Evolutionary conservation across 176 grass and related monocot genomes (phyloP).

Genomic region (Oryza meyeriana): DNA sequence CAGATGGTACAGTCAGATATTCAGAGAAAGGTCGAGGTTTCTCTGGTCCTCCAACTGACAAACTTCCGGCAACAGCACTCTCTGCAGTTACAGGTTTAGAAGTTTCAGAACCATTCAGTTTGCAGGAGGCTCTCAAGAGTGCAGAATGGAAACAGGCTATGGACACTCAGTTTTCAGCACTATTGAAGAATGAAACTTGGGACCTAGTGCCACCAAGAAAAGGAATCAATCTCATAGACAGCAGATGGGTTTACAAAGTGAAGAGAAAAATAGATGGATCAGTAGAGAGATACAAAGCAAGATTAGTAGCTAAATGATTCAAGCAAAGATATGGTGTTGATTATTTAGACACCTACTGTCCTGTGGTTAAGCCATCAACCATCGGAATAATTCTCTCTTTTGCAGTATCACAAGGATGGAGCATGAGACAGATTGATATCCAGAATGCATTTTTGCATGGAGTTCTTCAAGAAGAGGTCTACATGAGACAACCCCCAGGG

Average conservation of each 20-base stretch:
- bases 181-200: neutral
- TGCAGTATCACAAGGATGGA: neutral
- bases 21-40: accelerated
- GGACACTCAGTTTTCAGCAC: neutral
- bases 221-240: neutral
- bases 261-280: neutral
- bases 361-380: neutral
- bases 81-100: accelerated
- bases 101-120: neutral
- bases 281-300: neutral
- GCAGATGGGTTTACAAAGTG: neutral
- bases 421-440: neutral
- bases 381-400: neutral
- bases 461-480: neutral
- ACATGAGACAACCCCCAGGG: neutral
- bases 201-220: neutral
- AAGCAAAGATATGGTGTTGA: neutral
- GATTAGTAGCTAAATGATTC: neutral
- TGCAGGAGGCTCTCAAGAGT: neutral
- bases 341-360: neutral
- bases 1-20: neutral
- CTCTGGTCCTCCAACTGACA: neutral
- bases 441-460: neutral
- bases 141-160: neutral
- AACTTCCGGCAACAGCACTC: neutral